These are phyloP conservation scores for Erodium maritimum DNA, from an alignment of 345 rosid genomes.

Conservation along the genomic window DNA sequence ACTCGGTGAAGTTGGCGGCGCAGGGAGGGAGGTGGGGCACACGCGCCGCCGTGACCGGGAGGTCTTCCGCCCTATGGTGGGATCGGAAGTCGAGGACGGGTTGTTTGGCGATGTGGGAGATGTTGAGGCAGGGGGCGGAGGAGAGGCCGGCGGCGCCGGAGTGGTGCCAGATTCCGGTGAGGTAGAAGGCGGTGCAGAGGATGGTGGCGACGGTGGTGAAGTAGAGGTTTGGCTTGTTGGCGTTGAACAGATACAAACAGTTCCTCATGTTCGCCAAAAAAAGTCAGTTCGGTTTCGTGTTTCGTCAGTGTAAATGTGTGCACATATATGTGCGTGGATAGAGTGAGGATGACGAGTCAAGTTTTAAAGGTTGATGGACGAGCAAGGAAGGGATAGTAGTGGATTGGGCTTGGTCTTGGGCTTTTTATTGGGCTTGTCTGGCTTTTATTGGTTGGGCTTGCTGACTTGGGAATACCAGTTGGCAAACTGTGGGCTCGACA, in stretches of 20 bases:
- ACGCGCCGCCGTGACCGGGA: slow-evolving; percentile 28
- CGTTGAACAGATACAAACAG: slow-evolving; percentile 13
- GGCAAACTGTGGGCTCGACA: too few relatives aligned
- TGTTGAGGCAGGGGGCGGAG: slow-evolving; percentile 14
- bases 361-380: not conserved
- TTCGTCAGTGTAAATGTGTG: too few relatives aligned
- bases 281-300: too few relatives aligned
- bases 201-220: slow-evolving; percentile 25
- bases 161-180: slow-evolving; percentile 43
- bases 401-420: too few relatives aligned
- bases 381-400: not conserved
- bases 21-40: slow-evolving; percentile 46
- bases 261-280: too few relatives aligned
- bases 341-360: not conserved
- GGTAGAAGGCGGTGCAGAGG: slow-evolving; percentile 42
- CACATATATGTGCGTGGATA: too few relatives aligned
- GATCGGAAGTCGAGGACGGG: slow-evolving; percentile 38
- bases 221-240: slow-evolving; percentile 37
- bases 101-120: not conserved
- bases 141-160: slow-evolving; percentile 4
- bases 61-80: slow-evolving; percentile 42
- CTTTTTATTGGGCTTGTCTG: too few relatives aligned
- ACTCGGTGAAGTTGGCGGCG: slow-evolving; percentile 32
- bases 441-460: too few relatives aligned
- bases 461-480: too few relatives aligned